Base-by-base conservation (phyloP, 768 basidiomycete genomes). In the Trametes gibbosa region DNA sequence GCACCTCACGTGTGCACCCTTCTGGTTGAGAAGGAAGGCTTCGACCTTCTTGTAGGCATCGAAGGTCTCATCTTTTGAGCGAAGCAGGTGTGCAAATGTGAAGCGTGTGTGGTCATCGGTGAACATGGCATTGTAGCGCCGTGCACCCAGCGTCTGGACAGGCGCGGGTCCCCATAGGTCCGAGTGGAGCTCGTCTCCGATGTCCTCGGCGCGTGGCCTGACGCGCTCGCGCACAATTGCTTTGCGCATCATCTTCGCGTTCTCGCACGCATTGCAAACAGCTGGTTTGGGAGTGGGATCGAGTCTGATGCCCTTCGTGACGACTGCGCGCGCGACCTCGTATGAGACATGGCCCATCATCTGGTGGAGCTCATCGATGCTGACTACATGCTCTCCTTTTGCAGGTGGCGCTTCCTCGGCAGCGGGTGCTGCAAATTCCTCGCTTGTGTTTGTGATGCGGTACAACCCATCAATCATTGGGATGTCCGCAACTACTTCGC, bases 161-260 rank as follows among this genome's bases (percentile, higher is more conserved):
- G 70, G 71, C 0, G 76, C 69, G 6, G 79, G 80, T 14, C 79
- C 81, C 79, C 80, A 82, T 0, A 82, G 29, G 53, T 83, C 76
- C 3, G 69, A 63, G 56, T 79, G 75, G 5, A 80, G 56, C 34
- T 76, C 70, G 1, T 72, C 72, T 7, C 77, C 72, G 56, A 80
- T 70, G 1, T 58, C 63, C 1, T 51, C 63, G 0, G 73, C 69
- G 3, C 65, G 64, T 4, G 73, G 65, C 0, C 71, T 69, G n/a
- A 68, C 45, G 1, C 53, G 60, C 0, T 61, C 49, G 24, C 70
- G 66, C 13, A 70, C 62, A 8, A 70, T 70, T 0, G 75, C 65
- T 56, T 75, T 74, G 0, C 69, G 53, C 0, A 66, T 78, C 0
- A 70, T 68, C 60, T 81, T 83, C 0, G 72, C 79, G 53, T 74